A percentile compares a stretch with the other conserved stretches of the same genome.
phyloP scores from a whole-genome alignment of 202 grass and related monocot species.

The Zoysia matrella region DNA sequence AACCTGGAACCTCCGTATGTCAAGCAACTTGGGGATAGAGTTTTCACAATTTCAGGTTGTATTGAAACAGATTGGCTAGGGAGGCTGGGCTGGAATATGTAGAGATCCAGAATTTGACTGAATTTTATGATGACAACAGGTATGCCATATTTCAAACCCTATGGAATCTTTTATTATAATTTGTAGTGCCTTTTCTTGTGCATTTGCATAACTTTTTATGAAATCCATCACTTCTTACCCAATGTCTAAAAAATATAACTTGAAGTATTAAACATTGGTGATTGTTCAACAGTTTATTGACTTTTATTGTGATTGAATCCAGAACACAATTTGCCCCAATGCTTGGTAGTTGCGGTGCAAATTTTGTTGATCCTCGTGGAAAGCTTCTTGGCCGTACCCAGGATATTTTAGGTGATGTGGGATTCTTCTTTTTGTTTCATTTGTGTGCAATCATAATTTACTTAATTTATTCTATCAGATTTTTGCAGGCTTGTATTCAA shows the following conservation, averaged over 20 bases:
- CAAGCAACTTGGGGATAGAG: neutral
- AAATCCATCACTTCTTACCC: neutral
- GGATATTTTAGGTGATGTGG: constrained; percentile 77
- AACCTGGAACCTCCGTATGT: constrained; percentile 9
- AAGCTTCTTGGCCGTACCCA: constrained; percentile 84
- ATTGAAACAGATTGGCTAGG: constrained; percentile 83
- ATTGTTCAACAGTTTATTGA: constrained; percentile 18
- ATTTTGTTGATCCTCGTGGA: constrained; percentile 85
- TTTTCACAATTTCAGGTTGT: constrained; percentile 42
- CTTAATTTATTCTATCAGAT: constrained; percentile 8
- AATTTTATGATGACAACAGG: constrained; percentile 99
- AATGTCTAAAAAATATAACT: constrained; percentile 13
- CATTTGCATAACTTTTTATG: constrained; percentile 4
- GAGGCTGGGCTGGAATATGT: constrained; percentile 90
- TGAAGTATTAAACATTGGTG: neutral
- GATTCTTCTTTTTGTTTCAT: constrained; percentile 19
- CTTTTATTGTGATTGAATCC: constrained; percentile 33
- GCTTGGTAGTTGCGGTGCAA: constrained; percentile 72
- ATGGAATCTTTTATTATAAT: constrained; percentile 31
- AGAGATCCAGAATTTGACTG: constrained; percentile 91
- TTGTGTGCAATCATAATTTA: constrained; percentile 19
- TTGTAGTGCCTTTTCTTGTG: constrained; percentile 4
- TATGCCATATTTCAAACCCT: constrained; percentile 33
- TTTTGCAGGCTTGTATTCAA: constrained; percentile 82
- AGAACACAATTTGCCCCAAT: constrained; percentile 91